phyloP scores from a whole-genome alignment of 441 rosid genomes.

The Viola pubescens region DNA sequence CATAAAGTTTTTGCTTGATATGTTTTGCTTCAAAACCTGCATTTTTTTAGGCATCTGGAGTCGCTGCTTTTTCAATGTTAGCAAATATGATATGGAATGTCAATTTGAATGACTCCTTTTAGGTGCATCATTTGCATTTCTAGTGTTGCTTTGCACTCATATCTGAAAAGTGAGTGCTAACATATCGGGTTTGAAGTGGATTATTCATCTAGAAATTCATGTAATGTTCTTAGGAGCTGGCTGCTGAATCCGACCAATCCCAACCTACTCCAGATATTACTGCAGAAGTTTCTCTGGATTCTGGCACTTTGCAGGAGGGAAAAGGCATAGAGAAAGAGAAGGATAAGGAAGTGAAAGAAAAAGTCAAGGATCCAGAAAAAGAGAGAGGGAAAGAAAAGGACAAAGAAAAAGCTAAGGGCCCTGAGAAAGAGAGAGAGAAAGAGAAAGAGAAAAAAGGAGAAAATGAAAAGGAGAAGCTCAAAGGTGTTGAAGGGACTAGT shows the following conservation, averaged over 20 bases:
- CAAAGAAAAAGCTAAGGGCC: slow-evolving; percentile 66
- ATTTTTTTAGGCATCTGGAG: no score
- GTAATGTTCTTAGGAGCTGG: slow-evolving; percentile 43
- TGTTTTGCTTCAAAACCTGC: no score
- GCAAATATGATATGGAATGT: no score
- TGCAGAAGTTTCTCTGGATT: slow-evolving; percentile 51
- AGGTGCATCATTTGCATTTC: no score
- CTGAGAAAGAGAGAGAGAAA: slow-evolving; percentile 76
- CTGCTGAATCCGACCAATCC: slow-evolving; percentile 56
- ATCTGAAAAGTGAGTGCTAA: no score
- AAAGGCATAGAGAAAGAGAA: slow-evolving; percentile 44
- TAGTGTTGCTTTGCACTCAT: no score
- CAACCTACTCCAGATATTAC: slow-evolving; percentile 45
- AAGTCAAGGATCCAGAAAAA: slow-evolving; percentile 58
- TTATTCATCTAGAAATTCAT: no score
- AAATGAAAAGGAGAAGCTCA: slow-evolving; percentile 77
- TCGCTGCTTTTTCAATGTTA: no score
- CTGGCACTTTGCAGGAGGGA: slow-evolving; percentile 52
- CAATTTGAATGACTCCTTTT: no score
- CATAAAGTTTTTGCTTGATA: no score
- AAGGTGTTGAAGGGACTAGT: slow-evolving; percentile 83
- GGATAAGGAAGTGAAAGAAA: slow-evolving; percentile 31
- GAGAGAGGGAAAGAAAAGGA: slow-evolving; percentile 83
- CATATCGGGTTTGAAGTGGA: no score
- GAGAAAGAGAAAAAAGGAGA: slow-evolving; percentile 75